These are phyloP conservation scores for Drechslerella dactyloides DNA, from an alignment of 2,329 filamentous ascomycete genomes.

Conservation along the genomic window DNA sequence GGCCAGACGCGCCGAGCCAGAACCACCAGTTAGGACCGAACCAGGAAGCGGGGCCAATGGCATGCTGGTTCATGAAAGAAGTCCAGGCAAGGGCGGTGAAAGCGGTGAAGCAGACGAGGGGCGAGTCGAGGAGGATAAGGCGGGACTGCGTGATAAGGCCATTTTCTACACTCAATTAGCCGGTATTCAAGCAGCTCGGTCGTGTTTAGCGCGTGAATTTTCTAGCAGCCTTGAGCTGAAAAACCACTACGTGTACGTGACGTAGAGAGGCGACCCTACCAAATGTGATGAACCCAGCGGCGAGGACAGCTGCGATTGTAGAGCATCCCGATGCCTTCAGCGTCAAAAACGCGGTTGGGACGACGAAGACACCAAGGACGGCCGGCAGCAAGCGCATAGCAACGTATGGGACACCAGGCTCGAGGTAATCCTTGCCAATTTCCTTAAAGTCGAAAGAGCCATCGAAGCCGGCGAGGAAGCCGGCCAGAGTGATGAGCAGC, in stretches of 20 bases:
- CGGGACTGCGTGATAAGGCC: slow-evolving; percentile 93
- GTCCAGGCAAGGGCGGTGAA: slow-evolving; percentile 88
- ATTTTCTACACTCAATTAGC: slow-evolving; percentile 71
- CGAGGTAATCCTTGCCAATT: slow-evolving; percentile 97
- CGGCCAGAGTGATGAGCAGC: slow-evolving; percentile 91
- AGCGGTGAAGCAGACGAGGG: slow-evolving; percentile 89
- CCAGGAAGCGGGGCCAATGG: slow-evolving; percentile 84
- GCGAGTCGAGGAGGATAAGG: slow-evolving; percentile 93
- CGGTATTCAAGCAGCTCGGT: slow-evolving; percentile 51
- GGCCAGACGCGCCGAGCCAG: slow-evolving; percentile 85
- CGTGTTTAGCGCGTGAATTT: too few species aligned
- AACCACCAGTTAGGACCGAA: slow-evolving; percentile 97
- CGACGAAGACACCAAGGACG: slow-evolving; percentile 82
- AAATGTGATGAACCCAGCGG: slow-evolving; percentile 86
- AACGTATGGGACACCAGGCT: slow-evolving; percentile 93
- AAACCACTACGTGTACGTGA: too few species aligned
- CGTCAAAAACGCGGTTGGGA: slow-evolving; percentile 92
- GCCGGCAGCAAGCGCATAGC: slow-evolving; percentile 95
- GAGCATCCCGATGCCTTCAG: slow-evolving; percentile 89
- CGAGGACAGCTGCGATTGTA: slow-evolving; percentile 81
- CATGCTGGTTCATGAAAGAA: slow-evolving; percentile 95
- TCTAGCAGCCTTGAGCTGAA: too few species aligned
- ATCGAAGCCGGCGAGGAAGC: slow-evolving; percentile 92
- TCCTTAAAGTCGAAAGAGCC: slow-evolving; percentile 99
- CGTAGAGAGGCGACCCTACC: too few species aligned